Conservation (phyloP, 2,329 filamentous ascomycete genomes). For the Hypoxylon sp. region DNA sequence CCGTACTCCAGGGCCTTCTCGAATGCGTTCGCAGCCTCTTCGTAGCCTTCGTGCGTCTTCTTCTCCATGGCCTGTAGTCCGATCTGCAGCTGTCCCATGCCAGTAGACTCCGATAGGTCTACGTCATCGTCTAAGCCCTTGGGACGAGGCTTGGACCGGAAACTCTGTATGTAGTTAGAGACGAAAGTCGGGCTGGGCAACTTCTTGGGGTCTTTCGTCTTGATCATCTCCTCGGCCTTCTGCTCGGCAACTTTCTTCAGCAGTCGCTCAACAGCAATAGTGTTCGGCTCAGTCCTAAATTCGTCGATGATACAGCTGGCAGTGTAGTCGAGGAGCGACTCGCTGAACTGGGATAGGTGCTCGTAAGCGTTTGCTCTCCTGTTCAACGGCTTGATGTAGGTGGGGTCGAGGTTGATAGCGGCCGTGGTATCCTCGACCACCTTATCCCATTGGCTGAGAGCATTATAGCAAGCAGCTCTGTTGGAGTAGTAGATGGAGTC, state of each 20-base stretch:
- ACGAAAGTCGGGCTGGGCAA: constrained; percentile 96
- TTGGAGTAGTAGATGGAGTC: constrained; percentile 99
- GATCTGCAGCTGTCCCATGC: constrained; percentile 84
- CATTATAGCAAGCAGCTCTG: constrained; percentile 96
- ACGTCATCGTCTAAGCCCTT: constrained; percentile 81
- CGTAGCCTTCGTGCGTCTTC: constrained; percentile 90
- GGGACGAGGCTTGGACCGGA: constrained; percentile 83
- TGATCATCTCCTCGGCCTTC: constrained; percentile 89
- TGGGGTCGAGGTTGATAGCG: constrained; percentile 88
- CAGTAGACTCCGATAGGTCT: constrained; percentile 79
- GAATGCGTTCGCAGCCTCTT: constrained; percentile 85
- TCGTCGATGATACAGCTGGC: constrained; percentile 99
- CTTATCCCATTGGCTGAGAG: constrained; percentile 90
- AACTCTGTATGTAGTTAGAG: constrained; percentile 98
- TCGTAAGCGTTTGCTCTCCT: constrained; percentile 96
- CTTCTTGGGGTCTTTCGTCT: constrained; percentile 81
- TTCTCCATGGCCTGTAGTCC: constrained; percentile 82
- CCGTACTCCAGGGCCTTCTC: constrained; percentile 86
- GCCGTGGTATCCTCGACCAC: constrained; percentile 97
- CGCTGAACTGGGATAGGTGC: constrained; percentile 87
- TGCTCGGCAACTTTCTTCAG: constrained; percentile 96
- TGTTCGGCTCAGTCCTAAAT: constrained; percentile 90
- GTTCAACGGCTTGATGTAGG: constrained; percentile 98
- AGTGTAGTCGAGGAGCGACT: constrained; percentile 96
- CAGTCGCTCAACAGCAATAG: constrained; percentile 88